Base-by-base conservation (phyloP, 805 yeast species). In the Candida nemodendra region DNA sequence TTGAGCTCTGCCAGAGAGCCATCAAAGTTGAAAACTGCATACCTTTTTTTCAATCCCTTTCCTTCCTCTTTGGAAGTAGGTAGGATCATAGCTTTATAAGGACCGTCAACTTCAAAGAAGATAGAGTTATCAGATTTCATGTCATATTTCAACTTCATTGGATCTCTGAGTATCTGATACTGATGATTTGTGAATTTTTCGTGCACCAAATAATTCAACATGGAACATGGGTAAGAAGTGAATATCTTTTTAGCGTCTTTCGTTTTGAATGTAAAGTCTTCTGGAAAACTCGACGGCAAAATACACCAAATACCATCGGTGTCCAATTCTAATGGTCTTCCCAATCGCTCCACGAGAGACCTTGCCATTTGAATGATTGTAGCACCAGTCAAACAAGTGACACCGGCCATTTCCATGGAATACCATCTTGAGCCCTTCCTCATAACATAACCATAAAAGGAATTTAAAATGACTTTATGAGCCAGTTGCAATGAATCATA, bases 301-400 rank as follows among this genome's bases (percentile, higher is more conserved):
- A 90, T 93, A 76, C 99, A 93, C 99, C 99, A 93, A 56, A 93
- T 93, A 70, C 99, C 99, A 72, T 93, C 99, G 0, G 99, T 93
- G 64, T 93, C 99, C 47, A 93, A 74, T 57, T 93, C 99, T 43
- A 93, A 68, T 0, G 99, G 99, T 51, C 98, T 73, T 2, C 99
- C 99, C 4, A 95, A 66, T 53, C 96, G 69, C 59, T 91, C 98
- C 11, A 93, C 96, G 42, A 93, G 66, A 1, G 84, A 67, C 45
- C 98, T 72, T 0, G 99, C 99, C 93, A 91, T 85, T 64, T 95
- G 98, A 68, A 93, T 93, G 52, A 93, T 93, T 0, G 95, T 88
- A 0, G 99, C 96, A 36, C 99, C 99, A 0, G 99, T 93, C 33
- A 90, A 71, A 72, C 99, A 95, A 0, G 99, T 93, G 14, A 93